Evolutionary conservation across 2,329 filamentous ascomycete genomes (phyloP).

Genomic region (Purpureocillium lavendulum): DNA sequence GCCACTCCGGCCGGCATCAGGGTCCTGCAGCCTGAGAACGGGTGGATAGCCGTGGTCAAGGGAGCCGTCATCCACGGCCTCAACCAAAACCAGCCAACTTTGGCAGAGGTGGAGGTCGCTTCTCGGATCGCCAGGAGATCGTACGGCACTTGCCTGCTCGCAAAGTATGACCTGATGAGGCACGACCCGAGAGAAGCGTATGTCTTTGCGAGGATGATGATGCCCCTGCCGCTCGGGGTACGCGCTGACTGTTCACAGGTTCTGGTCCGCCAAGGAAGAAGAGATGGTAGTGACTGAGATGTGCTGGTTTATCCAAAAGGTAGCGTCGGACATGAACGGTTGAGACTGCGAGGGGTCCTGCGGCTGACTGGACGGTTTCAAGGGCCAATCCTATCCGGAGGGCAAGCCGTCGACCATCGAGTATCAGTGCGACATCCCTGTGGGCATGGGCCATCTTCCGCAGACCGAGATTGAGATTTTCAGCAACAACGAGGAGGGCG

Average conservation of each 20-base stretch:
- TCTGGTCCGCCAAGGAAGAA: slow-evolving; percentile 28
- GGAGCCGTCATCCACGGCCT: slow-evolving; percentile 38
- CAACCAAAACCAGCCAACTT: slow-evolving; percentile 17
- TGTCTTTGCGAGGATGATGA: slow-evolving; percentile 6
- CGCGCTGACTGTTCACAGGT: slow-evolving; percentile 18
- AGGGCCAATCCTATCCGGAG: slow-evolving; percentile 29
- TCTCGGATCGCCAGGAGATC: slow-evolving; percentile 27
- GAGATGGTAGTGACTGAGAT: slow-evolving; percentile 26
- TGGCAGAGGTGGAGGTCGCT: slow-evolving; percentile 20
- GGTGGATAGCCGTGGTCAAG: slow-evolving; percentile 42
- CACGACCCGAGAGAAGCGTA: slow-evolving; percentile 27
- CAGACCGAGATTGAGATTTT: slow-evolving; percentile 30
- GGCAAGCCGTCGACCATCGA: slow-evolving; percentile 25
- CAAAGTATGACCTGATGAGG: slow-evolving; percentile 25
- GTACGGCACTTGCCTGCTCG: slow-evolving; percentile 26
- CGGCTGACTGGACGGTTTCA: background rate
- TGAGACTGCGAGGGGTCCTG: no score
- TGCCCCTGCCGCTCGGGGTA: no score
- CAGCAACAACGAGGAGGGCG: slow-evolving; percentile 21
- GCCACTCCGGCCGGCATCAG: slow-evolving; percentile 25
- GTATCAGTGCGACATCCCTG: slow-evolving; percentile 29
- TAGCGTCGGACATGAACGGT: slow-evolving; percentile 7
- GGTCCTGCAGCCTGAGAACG: slow-evolving; percentile 38
- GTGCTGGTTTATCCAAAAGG: slow-evolving; percentile 31
- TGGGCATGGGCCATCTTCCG: slow-evolving; percentile 22